These are phyloP conservation scores for Rauvolfia tetraphylla DNA, from an alignment of 257 asterid genomes.

Conservation along the genomic window DNA sequence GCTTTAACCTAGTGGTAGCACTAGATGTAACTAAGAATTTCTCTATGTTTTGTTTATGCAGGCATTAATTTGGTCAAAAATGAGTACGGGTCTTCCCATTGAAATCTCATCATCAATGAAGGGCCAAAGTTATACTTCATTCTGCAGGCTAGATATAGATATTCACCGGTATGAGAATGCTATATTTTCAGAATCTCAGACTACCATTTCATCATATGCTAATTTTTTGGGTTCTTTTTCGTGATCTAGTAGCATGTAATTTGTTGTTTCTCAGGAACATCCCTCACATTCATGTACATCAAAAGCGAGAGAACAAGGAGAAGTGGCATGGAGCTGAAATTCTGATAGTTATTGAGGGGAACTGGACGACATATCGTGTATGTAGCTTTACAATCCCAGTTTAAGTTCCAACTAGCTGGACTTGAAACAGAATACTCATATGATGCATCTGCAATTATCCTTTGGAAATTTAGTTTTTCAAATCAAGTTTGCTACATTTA, in stretches of 20 bases:
- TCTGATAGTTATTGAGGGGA: conserved; percentile 89
- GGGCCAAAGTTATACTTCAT: conserved; percentile 63
- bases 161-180: conserved; percentile 49
- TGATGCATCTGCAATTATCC: conserved; percentile 1
- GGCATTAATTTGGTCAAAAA: conserved; percentile 97
- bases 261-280: conserved; percentile 49
- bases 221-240: conserved; percentile 6
- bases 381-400: conserved; percentile 11
- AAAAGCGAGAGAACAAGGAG: conserved; percentile 54
- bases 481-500: background rate
- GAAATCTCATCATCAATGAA: conserved; percentile 80
- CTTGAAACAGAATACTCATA: conserved; percentile 1
- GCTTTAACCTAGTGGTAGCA: conserved; percentile 3
- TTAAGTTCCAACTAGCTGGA: background rate
- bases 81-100: conserved; percentile 95
- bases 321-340: conserved; percentile 93
- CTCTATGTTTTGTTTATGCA: conserved; percentile 28
- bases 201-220: conserved; percentile 13
- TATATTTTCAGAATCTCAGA: conserved; percentile 12
- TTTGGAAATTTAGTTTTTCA: background rate
- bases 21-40: background rate
- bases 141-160: conserved; percentile 90
- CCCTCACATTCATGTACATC: conserved; percentile 87
- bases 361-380: conserved; percentile 93
- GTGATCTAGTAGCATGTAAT: conserved; percentile 11